Evolutionary conservation across 805 yeast species (phyloP).

Genomic region (Metschnikowia proteae): DNA sequence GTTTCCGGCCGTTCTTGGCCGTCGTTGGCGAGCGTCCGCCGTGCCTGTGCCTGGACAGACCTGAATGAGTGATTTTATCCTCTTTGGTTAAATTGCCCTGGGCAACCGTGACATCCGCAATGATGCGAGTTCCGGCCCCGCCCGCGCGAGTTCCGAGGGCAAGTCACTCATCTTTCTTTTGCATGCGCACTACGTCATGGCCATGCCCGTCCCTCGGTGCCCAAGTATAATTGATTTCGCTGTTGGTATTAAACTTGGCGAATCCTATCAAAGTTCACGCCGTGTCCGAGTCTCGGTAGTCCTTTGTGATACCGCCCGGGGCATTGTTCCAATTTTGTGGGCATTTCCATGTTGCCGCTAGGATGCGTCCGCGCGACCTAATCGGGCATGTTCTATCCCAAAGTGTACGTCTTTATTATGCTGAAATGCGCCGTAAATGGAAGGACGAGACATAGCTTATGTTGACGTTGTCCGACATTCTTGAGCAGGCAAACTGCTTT

Average conservation of each 20-base stretch:
- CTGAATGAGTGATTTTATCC: conserved; percentile 2
- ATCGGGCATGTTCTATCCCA: conserved; percentile 4
- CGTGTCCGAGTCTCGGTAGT: too few species aligned
- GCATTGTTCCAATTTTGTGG: neutral
- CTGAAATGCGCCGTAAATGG: neutral
- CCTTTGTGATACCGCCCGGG: too few species aligned
- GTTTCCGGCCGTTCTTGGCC: neutral
- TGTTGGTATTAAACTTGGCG: too few species aligned
- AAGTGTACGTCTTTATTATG: conserved; percentile 4
- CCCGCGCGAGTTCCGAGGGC: conserved; percentile 5
- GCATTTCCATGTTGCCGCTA: neutral
- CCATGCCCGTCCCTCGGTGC: neutral
- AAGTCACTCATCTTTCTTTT: conserved; percentile 1
- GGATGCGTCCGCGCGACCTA: conserved; percentile 5
- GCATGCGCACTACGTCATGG: conserved; percentile 5
- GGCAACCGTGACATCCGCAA: conserved; percentile 3
- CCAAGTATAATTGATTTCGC: neutral
- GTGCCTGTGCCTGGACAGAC: neutral
- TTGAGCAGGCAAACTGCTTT: too few species aligned
- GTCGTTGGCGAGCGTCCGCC: neutral
- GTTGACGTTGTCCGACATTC: neutral
- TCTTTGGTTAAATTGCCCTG: conserved; percentile 5
- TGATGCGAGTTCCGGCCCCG: neutral
- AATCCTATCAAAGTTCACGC: too few species aligned
- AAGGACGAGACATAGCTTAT: neutral